Evolutionary conservation across 2,329 filamentous ascomycete species (phyloP), one percentile per base, ranked within the genome.

Genomic region (Emergomyces orientalis): DNA sequence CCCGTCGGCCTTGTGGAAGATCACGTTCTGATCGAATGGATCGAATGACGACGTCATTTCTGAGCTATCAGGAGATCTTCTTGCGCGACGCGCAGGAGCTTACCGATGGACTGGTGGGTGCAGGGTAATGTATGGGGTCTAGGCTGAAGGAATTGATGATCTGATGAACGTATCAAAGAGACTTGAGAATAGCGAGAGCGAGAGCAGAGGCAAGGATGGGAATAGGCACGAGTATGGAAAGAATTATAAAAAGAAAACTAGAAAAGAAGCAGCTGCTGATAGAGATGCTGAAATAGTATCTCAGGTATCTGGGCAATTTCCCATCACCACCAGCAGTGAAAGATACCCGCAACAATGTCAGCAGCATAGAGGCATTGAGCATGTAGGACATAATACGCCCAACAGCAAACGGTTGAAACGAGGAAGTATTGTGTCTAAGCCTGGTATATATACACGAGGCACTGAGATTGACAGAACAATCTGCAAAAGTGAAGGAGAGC

Each of bases 11-110:
- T 71, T 65, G 45, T 74, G 70, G 60, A 87, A 71, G 47, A 73
- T 80, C 69, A 88, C 69, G 49, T 70, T 72, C 70, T 87, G 84
- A 47, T 68, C 73, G 70, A 77, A 82, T 0, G 81, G 79, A 67
- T 86, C 76, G 71, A 82, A 82, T 57, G 56, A 58, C n/a, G 55
- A 32, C 17, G 64, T 3, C 39, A 49, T 45, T 37, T 13, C 17
- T 43, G 39, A 32, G 9, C 6, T 30, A 45, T 25, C 5, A 14
- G 13, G 57, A 45, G 39, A 43, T 30, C 39, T 30, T 32, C 34
- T 25, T 30, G n/a, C 8, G 34, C 25, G 19, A 22, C 6, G 57
- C 19, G 22, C 13, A 30, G 13, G 39, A 13, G 39, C 7, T 45
- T 22, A 25, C 43, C 13, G 14, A 27, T 30, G 4, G 37, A 11